Evolutionary conservation across 345 rosid genomes (phyloP).

Genomic region (Melaleuca alternifolia): DNA sequence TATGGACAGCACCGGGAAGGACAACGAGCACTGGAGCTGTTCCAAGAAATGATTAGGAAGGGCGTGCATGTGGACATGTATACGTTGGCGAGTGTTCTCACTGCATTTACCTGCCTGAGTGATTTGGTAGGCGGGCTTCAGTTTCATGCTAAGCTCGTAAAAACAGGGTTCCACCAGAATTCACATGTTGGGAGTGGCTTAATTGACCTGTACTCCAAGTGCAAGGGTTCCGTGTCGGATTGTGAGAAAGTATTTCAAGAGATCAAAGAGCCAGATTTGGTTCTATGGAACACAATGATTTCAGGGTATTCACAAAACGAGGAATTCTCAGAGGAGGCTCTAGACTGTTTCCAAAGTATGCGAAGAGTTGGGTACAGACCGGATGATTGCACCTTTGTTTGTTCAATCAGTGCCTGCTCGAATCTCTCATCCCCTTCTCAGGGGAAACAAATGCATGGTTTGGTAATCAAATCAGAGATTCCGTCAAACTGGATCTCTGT

Average conservation of each 20-base stretch:
- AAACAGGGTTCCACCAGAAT: slow-evolving; percentile 60
- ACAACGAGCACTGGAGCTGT: slow-evolving; percentile 46
- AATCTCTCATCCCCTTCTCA: slow-evolving; percentile 64
- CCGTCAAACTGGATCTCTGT: slow-evolving; percentile 58
- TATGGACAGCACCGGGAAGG: slow-evolving; percentile 80
- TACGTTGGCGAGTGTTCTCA: slow-evolving; percentile 75
- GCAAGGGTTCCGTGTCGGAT: slow-evolving; percentile 45
- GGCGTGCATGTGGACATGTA: slow-evolving; percentile 60
- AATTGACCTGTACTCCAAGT: slow-evolving; percentile 81
- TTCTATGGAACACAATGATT: slow-evolving; percentile 92
- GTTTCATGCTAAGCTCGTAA: slow-evolving; percentile 60
- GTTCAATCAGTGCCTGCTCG: slow-evolving; percentile 69
- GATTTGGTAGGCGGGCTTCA: slow-evolving; percentile 65
- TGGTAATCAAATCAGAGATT: slow-evolving; percentile 55
- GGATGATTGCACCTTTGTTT: slow-evolving; percentile 85
- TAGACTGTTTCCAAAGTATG: slow-evolving; percentile 50
- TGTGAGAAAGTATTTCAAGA: slow-evolving; percentile 61
- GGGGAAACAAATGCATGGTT: slow-evolving; percentile 76
- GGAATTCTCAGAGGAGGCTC: slow-evolving; percentile 61
- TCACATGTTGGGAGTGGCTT: slow-evolving; percentile 83
- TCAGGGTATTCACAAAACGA: slow-evolving; percentile 66
- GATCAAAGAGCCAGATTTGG: slow-evolving; percentile 49
- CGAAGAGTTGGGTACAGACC: slow-evolving; percentile 51
- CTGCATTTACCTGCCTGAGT: slow-evolving; percentile 49
- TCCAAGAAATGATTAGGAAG: slow-evolving; percentile 46